Percentiles rank a stretch among this genome's conserved stretches.
phyloP scores from a whole-genome alignment of 163 green algal genomes.

The Coccomyxa subellipsoidea region DNA sequence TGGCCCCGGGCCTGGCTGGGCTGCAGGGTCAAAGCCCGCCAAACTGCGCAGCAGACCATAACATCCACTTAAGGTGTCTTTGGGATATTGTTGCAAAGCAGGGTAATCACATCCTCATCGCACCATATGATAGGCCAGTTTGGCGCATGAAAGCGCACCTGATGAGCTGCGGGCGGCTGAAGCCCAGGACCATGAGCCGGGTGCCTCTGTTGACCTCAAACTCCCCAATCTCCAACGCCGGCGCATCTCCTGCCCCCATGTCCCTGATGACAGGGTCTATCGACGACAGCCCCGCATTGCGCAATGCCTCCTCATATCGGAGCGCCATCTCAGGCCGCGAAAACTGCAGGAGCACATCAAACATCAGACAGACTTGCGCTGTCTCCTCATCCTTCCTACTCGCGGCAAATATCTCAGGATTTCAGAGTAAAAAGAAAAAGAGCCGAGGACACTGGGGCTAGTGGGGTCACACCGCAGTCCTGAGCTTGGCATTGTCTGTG shows the following conservation, averaged over 20 bases:
- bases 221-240: conserved; percentile 24
- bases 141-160: conserved; percentile 8
- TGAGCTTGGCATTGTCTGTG: conserved; percentile 34
- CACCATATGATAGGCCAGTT: not conserved
- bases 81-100: too few species aligned
- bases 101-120: too few species aligned
- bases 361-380: not conserved
- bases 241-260: not conserved
- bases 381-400: not conserved
- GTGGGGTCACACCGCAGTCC: conserved; percentile 30
- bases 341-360: conserved; percentile 2
- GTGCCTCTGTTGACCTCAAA: conserved; percentile 15
- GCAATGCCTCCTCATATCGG: conserved; percentile 17
- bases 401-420: too few species aligned
- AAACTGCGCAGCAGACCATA: not conserved
- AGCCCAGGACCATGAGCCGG: conserved; percentile 14
- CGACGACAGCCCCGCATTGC: not conserved
- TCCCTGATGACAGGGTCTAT: conserved; percentile 12
- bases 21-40: not conserved
- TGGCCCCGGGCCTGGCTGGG: not conserved
- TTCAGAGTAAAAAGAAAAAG: too few species aligned
- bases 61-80: too few species aligned
- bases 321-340: conserved; percentile 1
- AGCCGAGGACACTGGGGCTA: too few species aligned
- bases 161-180: conserved; percentile 9